phyloP scores from a whole-genome alignment of 176 grass and related monocot species.

The Cenchrus purpureus region DNA sequence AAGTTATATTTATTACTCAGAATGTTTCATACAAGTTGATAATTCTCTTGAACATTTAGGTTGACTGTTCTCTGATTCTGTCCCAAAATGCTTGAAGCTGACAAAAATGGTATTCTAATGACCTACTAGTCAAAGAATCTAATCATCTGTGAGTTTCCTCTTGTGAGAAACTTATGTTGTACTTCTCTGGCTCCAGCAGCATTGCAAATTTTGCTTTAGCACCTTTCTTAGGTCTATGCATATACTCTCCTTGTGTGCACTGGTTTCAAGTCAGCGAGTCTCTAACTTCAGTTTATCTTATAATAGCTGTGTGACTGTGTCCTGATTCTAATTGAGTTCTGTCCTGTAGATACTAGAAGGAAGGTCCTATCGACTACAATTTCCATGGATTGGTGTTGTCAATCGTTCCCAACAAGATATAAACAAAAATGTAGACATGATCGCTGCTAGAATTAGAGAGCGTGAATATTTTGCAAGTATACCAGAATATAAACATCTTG shows the following conservation, averaged over 20 bases:
- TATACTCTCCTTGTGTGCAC: neutral
- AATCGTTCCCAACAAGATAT: constrained; percentile 96
- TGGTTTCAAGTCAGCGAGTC: neutral
- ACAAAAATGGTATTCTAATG: neutral
- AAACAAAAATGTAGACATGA: constrained; percentile 96
- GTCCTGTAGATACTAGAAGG: constrained; percentile 84
- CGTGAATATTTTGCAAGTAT: constrained; percentile 83
- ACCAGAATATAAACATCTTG: constrained; percentile 86
- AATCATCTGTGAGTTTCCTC: neutral
- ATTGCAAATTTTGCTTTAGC: neutral
- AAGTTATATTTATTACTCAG: constrained; percentile 38
- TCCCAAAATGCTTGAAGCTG: neutral
- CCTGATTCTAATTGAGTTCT: constrained; percentile 15
- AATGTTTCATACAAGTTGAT: neutral
- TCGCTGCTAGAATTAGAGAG: constrained; percentile 88
- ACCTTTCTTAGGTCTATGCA: neutral
- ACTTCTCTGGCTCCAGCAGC: neutral
- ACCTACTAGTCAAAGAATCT: neutral
- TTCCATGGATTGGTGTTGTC: constrained; percentile 92
- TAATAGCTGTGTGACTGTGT: neutral
- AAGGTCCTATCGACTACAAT: constrained; percentile 76
- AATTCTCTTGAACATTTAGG: neutral
- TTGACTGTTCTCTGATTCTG: neutral
- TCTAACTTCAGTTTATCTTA: neutral
- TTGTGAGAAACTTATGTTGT: neutral